Evolutionary conservation across 331 rosid genomes (phyloP).

Genomic region (Rhamnella rubrinervis): DNA sequence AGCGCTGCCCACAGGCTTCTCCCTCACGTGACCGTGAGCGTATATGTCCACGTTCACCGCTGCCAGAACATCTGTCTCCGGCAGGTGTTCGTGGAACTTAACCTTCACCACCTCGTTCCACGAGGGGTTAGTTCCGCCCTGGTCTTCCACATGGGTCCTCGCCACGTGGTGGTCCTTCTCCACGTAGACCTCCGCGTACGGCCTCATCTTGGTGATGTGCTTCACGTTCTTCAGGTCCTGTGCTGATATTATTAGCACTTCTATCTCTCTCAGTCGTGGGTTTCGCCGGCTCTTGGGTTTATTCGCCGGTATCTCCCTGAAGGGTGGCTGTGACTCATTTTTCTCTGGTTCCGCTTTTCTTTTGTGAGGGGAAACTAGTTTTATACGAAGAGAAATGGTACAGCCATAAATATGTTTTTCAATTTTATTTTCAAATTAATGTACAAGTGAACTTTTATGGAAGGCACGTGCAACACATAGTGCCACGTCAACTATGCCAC

Average conservation of each 20-base stretch:
- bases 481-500: no score
- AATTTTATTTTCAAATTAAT: no score
- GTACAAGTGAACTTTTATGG: no score
- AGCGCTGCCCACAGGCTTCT: slow-evolving; percentile 33
- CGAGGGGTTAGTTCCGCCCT: slow-evolving; percentile 16
- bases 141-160: slow-evolving; percentile 25
- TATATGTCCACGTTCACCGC: slow-evolving; percentile 33
- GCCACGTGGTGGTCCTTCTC: slow-evolving; percentile 18
- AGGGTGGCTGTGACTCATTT: slow-evolving; percentile 1
- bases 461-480: no score
- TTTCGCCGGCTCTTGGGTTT: neutral
- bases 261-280: slow-evolving; percentile 26
- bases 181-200: slow-evolving; percentile 27
- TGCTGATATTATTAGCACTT: slow-evolving; percentile 32
- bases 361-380: no score
- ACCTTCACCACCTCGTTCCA: slow-evolving; percentile 30
- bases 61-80: slow-evolving; percentile 23
- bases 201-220: slow-evolving; percentile 27
- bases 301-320: neutral
- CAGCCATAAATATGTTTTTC: no score
- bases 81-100: slow-evolving; percentile 20
- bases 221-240: slow-evolving; percentile 28
- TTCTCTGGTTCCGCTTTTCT: no score
- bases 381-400: no score
- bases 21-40: slow-evolving; percentile 22